phyloP scores from a whole-genome alignment of 129 eudicot genomes.

The Lactuca sativa region DNA sequence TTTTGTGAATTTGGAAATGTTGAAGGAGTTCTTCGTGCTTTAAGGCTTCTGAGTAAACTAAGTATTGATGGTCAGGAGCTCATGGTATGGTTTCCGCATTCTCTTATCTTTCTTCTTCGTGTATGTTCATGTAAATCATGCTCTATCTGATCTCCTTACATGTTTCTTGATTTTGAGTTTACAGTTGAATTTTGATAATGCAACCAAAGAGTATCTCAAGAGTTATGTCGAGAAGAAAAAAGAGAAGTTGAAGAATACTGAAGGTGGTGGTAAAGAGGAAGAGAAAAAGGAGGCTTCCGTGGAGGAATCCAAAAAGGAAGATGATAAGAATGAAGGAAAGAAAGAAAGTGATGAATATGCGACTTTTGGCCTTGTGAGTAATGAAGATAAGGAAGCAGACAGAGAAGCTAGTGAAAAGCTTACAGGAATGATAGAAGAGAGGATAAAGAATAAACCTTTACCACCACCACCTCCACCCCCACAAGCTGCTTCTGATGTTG shows the following conservation, averaged over 20 bases:
- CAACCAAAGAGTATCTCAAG: slow-evolving; percentile 70
- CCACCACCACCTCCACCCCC: slow-evolving; percentile 97
- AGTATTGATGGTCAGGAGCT: slow-evolving; percentile 92
- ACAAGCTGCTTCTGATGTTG: slow-evolving; percentile 38
- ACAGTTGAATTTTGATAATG: slow-evolving; percentile 73
- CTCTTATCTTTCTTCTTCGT: not conserved
- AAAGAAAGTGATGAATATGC: slow-evolving; percentile 53
- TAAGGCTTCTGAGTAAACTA: slow-evolving; percentile 76
- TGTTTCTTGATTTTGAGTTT: slow-evolving; percentile 20
- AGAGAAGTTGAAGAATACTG: slow-evolving; percentile 48
- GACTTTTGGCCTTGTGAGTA: slow-evolving; percentile 77
- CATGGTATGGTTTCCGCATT: slow-evolving; percentile 48
- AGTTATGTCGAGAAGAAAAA: slow-evolving; percentile 76
- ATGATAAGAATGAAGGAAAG: slow-evolving; percentile 36
- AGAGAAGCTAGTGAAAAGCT: slow-evolving; percentile 74
- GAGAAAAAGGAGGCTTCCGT: slow-evolving; percentile 41
- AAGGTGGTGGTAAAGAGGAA: slow-evolving; percentile 51
- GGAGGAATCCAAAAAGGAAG: slow-evolving; percentile 43
- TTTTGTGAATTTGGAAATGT: slow-evolving; percentile 96
- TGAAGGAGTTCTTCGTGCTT: slow-evolving; percentile 95
- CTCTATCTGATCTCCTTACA: slow-evolving; percentile 1
- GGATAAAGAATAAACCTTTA: slow-evolving; percentile 73
- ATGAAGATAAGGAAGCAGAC: slow-evolving; percentile 86
- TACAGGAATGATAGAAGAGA: slow-evolving; percentile 76
- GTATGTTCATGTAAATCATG: not conserved